Base-by-base conservation (phyloP, 495 filamentous ascomycete species). In the Podospora tetraspora region DNA sequence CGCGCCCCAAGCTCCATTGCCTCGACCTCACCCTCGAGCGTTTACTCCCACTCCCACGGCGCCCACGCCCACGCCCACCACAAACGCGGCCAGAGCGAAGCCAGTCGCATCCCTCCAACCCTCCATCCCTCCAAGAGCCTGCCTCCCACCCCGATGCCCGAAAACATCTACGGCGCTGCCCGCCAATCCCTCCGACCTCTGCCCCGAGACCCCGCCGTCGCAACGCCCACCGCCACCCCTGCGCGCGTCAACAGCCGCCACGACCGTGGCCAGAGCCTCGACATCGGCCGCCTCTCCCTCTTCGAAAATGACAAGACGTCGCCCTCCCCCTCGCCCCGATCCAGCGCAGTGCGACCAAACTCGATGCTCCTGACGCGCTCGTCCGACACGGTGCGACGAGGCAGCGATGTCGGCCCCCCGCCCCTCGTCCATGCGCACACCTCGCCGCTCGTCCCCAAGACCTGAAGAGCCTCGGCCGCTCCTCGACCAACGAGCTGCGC, bases 401-500 rank as follows among this genome's bases (percentile, higher is more conserved):
- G 72, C 24, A 75, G 69, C 37, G 73, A 75, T n/a, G 59, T 59
- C 16, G 71, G 57, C 63, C 73, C 80, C 27, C 77, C 82, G 73
- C 57, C 77, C 80, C 69, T 78, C 12, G 32, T 81, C 78, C 23
- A 82, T 77, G 68, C 82, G 77, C 70, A 85, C 79, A 73, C 79
- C 66, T 52, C 76, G 7, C 81, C 88, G 12, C 74, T 91, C 4
- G 82, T 81, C 1, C 81, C 0, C 91, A 92, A 2, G 92, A 97
- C 64, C 82, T 97, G 3, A 85, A 90, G 72, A 90, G 84, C 25
- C 84, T 97, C 19, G 87, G 92, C 29, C 90, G 90, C 70, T 97
- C 94, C 1, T 89, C 92, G 0, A 97, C 93, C 2, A 89, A 90
- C 66, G 91, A 98, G 75, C 85, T 99, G 16, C 89, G 94, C 19